Evolutionary conservation across 306 rosid genomes (phyloP), one percentile per base, ranked within the genome.

Genomic region (Castanea crenata): DNA sequence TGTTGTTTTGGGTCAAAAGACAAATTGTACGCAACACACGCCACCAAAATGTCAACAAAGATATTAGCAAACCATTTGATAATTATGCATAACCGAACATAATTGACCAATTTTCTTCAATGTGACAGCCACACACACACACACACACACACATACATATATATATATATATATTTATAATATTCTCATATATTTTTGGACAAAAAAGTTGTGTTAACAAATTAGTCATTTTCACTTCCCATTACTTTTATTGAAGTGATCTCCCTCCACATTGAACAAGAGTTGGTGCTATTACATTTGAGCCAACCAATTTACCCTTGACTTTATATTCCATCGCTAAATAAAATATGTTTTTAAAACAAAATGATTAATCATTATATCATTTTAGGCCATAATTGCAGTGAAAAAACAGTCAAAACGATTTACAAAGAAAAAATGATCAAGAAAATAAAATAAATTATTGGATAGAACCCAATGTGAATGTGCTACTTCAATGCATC

Each of bases 401-500:
- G 25, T n/a, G 25, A 12, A 59, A 59, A 59, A 59, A 59, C 4
- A 49, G 54, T 49, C 11, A 49, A 12, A 49, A 49, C 14, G 5
- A 49, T 10, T 49, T 12, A 49, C 15, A 10, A 49, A 13, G 54
- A 49, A 13, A 35, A 13, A 49, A 49, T 10, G 54, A 49, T 49
- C 16, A 49, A 49, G 46, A 8, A 41, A 2, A 41, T 41, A 41
- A 41, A 41, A 41, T 41, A 41, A 41, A 8, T 41, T 49, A 49
- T 49, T 49, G 54, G 54, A 49, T 49, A 49, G 54, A 49, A 49
- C 54, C 54, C 54, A 49, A 49, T 49, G 54, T 49, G 74, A 49
- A 49, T 49, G 54, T 49, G 70, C 78, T 70, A 77, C 71, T 74
- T 77, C 86, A 83, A 15, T 69, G 44, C 62, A 51, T 54, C 70